Percentiles rank a stretch among this genome's conserved stretches.
These are phyloP conservation scores for Colletotrichum limetticola DNA, from an alignment of 2,329 filamentous ascomycete genomes.

Conservation along the genomic window DNA sequence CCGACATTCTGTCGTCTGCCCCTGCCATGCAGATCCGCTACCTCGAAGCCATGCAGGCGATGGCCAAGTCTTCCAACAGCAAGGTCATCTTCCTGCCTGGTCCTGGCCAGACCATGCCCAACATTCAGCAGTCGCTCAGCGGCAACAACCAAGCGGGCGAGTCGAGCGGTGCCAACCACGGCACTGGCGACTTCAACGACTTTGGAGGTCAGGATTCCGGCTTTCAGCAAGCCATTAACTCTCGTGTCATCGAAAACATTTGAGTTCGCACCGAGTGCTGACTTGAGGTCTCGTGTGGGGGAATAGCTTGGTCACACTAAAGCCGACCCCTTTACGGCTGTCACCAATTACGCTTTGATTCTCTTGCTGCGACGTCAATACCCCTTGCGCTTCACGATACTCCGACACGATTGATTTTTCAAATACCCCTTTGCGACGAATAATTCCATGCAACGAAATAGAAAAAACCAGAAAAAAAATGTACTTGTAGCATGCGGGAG, in stretches of 20 bases:
- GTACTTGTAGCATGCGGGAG: conserved; percentile 13
- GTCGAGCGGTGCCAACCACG: conserved; percentile 52
- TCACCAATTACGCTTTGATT: conserved; percentile 5
- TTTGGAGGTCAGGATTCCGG: conserved; percentile 66
- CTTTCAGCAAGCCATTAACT: conserved; percentile 85
- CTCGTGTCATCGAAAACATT: conserved; percentile 87
- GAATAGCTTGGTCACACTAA: conserved; percentile 35
- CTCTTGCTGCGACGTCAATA: neutral
- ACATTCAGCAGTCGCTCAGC: conserved; percentile 54
- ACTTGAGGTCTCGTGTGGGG: conserved; percentile 30
- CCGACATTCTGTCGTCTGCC: conserved; percentile 90
- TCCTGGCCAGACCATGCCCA: conserved; percentile 65
- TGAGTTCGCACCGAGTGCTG: conserved; percentile 54
- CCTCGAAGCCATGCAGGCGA: conserved; percentile 97
- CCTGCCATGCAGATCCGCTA: conserved; percentile 99
- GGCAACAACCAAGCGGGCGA: conserved; percentile 48
- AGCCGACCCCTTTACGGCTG: conserved; percentile 13
- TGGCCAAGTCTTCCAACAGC: conserved; percentile 93
- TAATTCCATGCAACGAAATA: neutral
- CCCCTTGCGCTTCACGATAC: conserved; percentile 14
- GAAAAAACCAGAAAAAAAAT: neutral
- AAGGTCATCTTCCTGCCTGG: conserved; percentile 88
- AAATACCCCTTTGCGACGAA: conserved; percentile 27
- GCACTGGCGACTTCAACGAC: conserved; percentile 53
- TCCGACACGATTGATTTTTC: conserved; percentile 17